Evolutionary conservation across 768 basidiomycete genomes (phyloP).

Genomic region (Tylopilus intermedius): DNA sequence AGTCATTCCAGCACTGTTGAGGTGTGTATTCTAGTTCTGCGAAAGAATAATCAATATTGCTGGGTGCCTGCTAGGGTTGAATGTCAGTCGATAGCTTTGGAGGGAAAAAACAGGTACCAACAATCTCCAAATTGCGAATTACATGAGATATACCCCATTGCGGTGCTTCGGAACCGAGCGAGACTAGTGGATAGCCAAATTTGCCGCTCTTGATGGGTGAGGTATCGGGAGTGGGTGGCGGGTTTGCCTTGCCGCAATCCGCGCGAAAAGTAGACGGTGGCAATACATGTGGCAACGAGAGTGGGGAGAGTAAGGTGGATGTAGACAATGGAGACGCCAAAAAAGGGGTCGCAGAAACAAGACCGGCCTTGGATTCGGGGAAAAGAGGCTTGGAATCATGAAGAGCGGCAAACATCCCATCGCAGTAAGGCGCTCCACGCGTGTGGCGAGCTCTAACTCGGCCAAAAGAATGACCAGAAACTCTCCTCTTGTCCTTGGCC

Average conservation of each 20-base stretch:
- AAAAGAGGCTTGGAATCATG: conserved; percentile 3
- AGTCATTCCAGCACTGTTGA: background rate
- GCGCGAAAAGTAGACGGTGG: conserved; percentile 11
- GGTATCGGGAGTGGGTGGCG: conserved; percentile 13
- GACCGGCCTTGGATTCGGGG: conserved; percentile 1
- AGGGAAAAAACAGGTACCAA: conserved; percentile 13
- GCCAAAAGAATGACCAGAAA: conserved; percentile 27
- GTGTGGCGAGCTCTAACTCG: conserved; percentile 29
- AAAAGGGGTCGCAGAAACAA: background rate
- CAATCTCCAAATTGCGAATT: conserved; percentile 28
- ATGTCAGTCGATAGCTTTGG: conserved; percentile 1
- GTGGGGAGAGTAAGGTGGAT: conserved; percentile 12
- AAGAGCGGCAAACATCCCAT: conserved; percentile 13
- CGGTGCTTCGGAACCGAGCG: conserved; percentile 18
- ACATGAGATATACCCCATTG: conserved; percentile 19
- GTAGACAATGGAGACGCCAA: conserved; percentile 4
- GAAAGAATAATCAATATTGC: conserved; percentile 16
- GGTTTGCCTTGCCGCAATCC: background rate
- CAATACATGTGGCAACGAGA: conserved; percentile 14
- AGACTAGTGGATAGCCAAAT: conserved; percentile 15
- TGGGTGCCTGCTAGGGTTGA: conserved; percentile 23
- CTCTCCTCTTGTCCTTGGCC: conserved; percentile 30
- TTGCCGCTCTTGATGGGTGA: conserved; percentile 2
- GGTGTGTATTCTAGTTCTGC: background rate
- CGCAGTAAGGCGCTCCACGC: conserved; percentile 10